Percentiles rank a stretch among this genome's conserved stretches.
These are phyloP conservation scores for Paecilomyces variotii DNA, from an alignment of 2,329 filamentous ascomycete species.

Conservation along the genomic window DNA sequence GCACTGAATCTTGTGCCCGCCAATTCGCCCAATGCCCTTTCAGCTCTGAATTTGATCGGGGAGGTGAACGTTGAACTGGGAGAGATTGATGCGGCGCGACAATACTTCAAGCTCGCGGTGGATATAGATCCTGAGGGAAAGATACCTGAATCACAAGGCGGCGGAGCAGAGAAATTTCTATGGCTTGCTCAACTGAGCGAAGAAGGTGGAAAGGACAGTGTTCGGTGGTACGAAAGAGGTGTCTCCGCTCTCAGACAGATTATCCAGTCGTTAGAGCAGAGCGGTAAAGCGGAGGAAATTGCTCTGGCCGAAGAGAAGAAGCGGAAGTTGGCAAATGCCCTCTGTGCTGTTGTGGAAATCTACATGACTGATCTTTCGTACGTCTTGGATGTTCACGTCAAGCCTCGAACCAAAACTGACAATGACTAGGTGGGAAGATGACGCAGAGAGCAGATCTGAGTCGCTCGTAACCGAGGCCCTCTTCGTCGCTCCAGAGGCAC, in stretches of 20 bases:
- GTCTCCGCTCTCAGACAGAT: slow-evolving; percentile 63
- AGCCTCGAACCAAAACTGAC: slow-evolving; percentile 7
- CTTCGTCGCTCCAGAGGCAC: slow-evolving; percentile 67
- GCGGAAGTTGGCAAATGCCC: slow-evolving; percentile 75
- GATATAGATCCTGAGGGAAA: slow-evolving; percentile 68
- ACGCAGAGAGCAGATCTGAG: slow-evolving; percentile 85
- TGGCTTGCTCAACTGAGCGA: slow-evolving; percentile 85
- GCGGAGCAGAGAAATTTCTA: slow-evolving; percentile 87
- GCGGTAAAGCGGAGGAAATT: slow-evolving; percentile 27
- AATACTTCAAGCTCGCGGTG: slow-evolving; percentile 65
- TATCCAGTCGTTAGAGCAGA: slow-evolving; percentile 56
- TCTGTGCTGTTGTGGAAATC: slow-evolving; percentile 90
- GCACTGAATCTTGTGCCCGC: slow-evolving; percentile 37
- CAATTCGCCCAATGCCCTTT: slow-evolving; percentile 32
- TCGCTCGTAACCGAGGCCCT: slow-evolving; percentile 83
- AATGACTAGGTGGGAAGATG: slow-evolving; percentile 59
- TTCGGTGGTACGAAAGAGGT: slow-evolving; percentile 56
- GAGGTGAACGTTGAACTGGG: slow-evolving; percentile 78
- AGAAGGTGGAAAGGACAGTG: slow-evolving; percentile 52
- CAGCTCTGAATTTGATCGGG: slow-evolving; percentile 67
- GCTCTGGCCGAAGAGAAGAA: slow-evolving; percentile 60
- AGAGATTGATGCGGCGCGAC: slow-evolving; percentile 65
- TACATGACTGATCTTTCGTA: slow-evolving; percentile 98
- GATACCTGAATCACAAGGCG: slow-evolving; percentile 62
- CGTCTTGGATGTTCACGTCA: slow-evolving; percentile 14